Conservation (phyloP, 495 filamentous ascomycete genomes). For the Extremus antarcticus region DNA sequence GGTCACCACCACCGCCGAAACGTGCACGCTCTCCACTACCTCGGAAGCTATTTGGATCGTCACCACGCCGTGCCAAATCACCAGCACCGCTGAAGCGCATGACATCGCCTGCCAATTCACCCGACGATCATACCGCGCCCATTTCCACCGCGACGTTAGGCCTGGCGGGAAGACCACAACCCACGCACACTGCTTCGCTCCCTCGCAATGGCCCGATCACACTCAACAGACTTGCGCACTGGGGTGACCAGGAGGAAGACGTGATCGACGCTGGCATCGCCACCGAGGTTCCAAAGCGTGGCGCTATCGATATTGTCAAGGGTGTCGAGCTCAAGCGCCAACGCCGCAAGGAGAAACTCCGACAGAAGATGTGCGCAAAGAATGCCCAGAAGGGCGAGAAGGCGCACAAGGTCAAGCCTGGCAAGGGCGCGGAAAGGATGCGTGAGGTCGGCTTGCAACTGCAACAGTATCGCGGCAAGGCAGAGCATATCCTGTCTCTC, state of each 20-base stretch:
- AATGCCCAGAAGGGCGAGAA: conserved; percentile 37
- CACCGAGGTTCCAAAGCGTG: conserved; percentile 36
- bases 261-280: conserved; percentile 19
- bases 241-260: conserved; percentile 9
- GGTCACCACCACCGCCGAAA: conserved; percentile 16
- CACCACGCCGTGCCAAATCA: conserved; percentile 59
- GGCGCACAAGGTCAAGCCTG: conserved; percentile 54
- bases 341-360: conserved; percentile 79
- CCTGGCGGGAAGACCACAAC: conserved; percentile 28
- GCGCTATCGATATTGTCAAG: conserved; percentile 93
- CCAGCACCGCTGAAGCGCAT: conserved; percentile 42
- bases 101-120: conserved; percentile 50
- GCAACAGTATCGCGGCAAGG: conserved; percentile 23
- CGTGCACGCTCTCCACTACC: conserved; percentile 36
- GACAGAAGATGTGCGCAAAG: conserved; percentile 68
- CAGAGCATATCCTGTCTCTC: conserved; percentile 19
- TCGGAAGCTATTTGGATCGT: conserved; percentile 52
- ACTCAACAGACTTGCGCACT: conserved; percentile 11
- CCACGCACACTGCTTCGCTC: conserved; percentile 29
- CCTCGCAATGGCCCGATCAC: conserved; percentile 18
- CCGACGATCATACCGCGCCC: conserved; percentile 40
- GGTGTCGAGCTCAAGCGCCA: conserved; percentile 90
- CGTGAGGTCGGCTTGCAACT: conserved; percentile 76
- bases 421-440: conserved; percentile 89
- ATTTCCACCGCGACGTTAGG: conserved; percentile 6